Evolutionary conservation across 371 early-diverging fungal genomes (phyloP).

Genomic region (Rhizopus sp.): DNA sequence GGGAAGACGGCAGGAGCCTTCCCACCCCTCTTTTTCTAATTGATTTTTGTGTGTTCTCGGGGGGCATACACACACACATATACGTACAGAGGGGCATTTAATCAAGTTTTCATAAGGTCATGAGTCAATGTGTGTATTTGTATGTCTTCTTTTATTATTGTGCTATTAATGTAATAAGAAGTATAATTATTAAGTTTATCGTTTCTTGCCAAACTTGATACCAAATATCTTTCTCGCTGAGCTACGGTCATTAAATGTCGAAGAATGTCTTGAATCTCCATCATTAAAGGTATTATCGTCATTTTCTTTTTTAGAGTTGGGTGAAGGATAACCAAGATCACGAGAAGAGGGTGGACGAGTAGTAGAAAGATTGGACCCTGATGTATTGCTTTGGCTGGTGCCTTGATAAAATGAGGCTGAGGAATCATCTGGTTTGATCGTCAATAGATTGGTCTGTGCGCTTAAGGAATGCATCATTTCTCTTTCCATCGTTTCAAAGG

Average conservation of each 20-base stretch:
- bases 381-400: slow-evolving; percentile 10
- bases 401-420: slow-evolving; percentile 5
- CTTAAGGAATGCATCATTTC: slow-evolving; percentile 34
- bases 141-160: not conserved
- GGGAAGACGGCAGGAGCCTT: slow-evolving; percentile 51
- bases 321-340: slow-evolving; percentile 34
- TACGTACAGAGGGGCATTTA: not conserved
- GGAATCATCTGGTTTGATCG: slow-evolving; percentile 31
- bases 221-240: slow-evolving; percentile 36
- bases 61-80: not conserved
- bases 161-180: not conserved
- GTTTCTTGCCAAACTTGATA: slow-evolving; percentile 38
- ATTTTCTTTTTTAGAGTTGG: slow-evolving; percentile 28
- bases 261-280: slow-evolving; percentile 39
- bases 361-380: slow-evolving; percentile 29
- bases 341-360: slow-evolving; percentile 33
- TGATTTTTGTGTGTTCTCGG: slow-evolving; percentile 7
- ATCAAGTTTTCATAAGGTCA: not conserved
- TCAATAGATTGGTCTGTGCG: slow-evolving; percentile 19
- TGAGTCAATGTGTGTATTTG: not conserved
- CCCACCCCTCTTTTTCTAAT: slow-evolving; percentile 41
- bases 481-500: slow-evolving; percentile 50
- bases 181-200: slow-evolving; percentile 14
- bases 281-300: slow-evolving; percentile 37
- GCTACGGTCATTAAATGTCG: slow-evolving; percentile 11